Conservation (phyloP, 2,329 filamentous ascomycete genomes). For the Cytospora schulzeri region DNA sequence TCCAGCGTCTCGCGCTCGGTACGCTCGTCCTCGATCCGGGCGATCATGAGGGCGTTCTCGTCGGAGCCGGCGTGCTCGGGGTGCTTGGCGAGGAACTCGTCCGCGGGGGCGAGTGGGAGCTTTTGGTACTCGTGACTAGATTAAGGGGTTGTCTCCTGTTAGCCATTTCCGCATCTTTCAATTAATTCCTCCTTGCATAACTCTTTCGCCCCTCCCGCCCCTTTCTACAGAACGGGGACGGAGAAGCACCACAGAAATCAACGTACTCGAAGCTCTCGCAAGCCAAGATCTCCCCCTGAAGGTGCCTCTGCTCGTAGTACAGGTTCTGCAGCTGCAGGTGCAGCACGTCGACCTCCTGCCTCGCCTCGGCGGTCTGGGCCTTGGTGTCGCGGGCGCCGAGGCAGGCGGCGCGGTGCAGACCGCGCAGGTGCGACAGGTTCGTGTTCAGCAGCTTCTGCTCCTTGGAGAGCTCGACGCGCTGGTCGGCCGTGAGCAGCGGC, state of each 20-base stretch:
- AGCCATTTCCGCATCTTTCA: too few species aligned
- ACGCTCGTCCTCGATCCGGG: slow-evolving; percentile 88
- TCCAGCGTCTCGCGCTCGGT: slow-evolving; percentile 83
- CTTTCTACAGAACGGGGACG: too few species aligned
- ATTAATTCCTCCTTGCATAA: too few species aligned
- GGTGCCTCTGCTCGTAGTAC: slow-evolving; percentile 91
- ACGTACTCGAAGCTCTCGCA: slow-evolving; percentile 91
- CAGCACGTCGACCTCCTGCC: slow-evolving; percentile 87
- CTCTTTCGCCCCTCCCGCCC: too few species aligned
- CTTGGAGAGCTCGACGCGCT: slow-evolving; percentile 64
- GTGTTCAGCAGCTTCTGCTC: slow-evolving; percentile 81
- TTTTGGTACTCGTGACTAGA: slow-evolving; percentile 81
- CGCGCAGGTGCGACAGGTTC: slow-evolving; percentile 77
- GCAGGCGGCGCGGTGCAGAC: slow-evolving; percentile 79
- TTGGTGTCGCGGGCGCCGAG: slow-evolving; percentile 85
- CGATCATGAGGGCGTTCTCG: slow-evolving; percentile 83
- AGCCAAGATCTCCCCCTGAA: slow-evolving; percentile 85
- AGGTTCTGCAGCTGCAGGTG: slow-evolving; percentile 94
- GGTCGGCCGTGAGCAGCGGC: slow-evolving; percentile 46
- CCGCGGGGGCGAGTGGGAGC: slow-evolving; percentile 79
- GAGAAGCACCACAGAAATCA: too few species aligned
- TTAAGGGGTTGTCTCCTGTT: neutral
- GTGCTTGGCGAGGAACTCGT: slow-evolving; percentile 76
- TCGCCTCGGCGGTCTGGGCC: slow-evolving; percentile 78
- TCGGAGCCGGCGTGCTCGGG: slow-evolving; percentile 73